Percentiles rank a stretch among this genome's conserved stretches.
Conservation (phyloP, 2,329 filamentous ascomycete genomes). For the Colletotrichum falcatum region DNA sequence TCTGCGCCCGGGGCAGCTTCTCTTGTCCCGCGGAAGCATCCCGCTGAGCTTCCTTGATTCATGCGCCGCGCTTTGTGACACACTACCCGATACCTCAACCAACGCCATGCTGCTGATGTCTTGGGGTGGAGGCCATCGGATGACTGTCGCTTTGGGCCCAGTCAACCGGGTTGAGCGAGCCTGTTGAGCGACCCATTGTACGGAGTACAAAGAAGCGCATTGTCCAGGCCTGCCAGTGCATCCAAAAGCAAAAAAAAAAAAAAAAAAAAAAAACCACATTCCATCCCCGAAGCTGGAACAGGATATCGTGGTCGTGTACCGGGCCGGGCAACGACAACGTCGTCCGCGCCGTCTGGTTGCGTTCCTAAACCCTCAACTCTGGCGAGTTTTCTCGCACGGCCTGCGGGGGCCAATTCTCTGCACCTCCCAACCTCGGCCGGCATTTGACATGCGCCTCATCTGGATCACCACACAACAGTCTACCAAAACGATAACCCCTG, state of each 20-base stretch:
- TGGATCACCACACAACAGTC: conserved; percentile 27
- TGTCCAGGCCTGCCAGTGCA: conserved; percentile 28
- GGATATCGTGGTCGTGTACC: neutral
- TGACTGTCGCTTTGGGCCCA: conserved; percentile 23
- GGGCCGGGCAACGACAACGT: conserved; percentile 18
- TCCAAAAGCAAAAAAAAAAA: conserved; percentile 24
- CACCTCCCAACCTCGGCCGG: conserved; percentile 31
- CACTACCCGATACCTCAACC: conserved; percentile 32
- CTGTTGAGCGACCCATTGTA: conserved; percentile 15
- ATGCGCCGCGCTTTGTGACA: conserved; percentile 22
- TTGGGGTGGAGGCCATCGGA: conserved; percentile 32
- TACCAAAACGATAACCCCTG: conserved; percentile 7
- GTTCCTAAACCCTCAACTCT: neutral
- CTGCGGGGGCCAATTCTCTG: conserved; percentile 8
- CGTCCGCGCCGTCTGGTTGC: conserved; percentile 1
- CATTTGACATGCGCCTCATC: conserved; percentile 24
- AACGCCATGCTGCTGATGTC: conserved; percentile 33
- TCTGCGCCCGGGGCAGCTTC: neutral
- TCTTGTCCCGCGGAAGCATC: conserved; percentile 21
- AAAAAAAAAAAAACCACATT: conserved; percentile 27
- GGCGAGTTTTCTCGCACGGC: conserved; percentile 27
- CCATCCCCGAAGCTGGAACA: conserved; percentile 6
- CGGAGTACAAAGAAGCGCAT: conserved; percentile 6
- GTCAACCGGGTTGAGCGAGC: conserved; percentile 5
- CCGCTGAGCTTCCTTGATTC: conserved; percentile 13